A percentile compares a stretch with the other conserved stretches of the same genome.
Evolutionary conservation across 176 grass and related monocot species (phyloP).

Genomic region (Neostapfia colusana): DNA sequence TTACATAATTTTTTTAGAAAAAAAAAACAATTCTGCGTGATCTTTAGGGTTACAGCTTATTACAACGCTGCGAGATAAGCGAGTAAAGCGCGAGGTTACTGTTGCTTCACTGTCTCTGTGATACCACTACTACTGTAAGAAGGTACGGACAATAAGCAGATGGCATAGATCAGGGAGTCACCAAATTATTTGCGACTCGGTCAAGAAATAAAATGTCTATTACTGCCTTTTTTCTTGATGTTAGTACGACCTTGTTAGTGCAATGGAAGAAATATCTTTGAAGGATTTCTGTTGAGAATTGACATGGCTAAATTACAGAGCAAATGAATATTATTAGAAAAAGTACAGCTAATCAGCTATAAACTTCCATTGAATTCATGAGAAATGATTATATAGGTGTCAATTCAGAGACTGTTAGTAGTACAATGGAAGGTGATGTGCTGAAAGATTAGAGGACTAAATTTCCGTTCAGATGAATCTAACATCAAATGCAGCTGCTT

Average conservation of each 20-base stretch:
- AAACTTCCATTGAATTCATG: constrained; percentile 30
- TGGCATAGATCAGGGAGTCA: neutral
- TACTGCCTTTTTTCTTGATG: neutral
- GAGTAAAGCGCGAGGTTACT: too few species aligned
- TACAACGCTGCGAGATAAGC: too few species aligned
- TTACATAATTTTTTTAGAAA: too few species aligned
- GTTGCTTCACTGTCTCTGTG: too few species aligned
- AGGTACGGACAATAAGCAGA: neutral
- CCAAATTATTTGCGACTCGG: neutral
- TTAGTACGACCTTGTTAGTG: neutral
- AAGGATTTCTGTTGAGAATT: neutral
- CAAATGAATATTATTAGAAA: too few species aligned
- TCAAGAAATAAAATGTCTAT: too few species aligned
- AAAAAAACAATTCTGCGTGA: too few species aligned
- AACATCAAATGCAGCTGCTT: constrained; percentile 46
- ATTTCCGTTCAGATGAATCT: constrained; percentile 44
- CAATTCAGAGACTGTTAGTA: constrained; percentile 22
- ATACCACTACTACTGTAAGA: neutral
- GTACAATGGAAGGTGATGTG: constrained; percentile 40
- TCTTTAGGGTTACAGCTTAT: too few species aligned
- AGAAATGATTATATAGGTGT: constrained; percentile 34
- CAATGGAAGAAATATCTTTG: neutral
- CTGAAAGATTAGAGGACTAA: constrained; percentile 45
- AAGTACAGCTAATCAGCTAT: neutral
- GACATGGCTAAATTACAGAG: neutral